phyloP scores from a whole-genome alignment of 2,329 filamentous ascomycete species.

The Trichoderma sp. region DNA sequence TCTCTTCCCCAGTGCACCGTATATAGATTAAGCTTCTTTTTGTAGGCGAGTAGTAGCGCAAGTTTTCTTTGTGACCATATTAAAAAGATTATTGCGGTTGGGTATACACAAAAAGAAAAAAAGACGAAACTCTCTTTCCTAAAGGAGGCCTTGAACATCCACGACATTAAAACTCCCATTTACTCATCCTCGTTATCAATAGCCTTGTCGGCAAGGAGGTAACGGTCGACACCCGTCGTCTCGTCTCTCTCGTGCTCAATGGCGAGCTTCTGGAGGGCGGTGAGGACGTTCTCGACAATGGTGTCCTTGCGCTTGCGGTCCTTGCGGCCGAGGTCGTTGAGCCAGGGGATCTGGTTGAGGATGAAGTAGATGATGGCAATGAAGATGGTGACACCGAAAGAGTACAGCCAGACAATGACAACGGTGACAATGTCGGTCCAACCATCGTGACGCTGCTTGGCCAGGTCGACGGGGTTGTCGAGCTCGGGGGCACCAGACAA shows the following conservation, averaged over 20 bases:
- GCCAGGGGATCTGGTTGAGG: conserved; percentile 75
- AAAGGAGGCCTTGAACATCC: conserved; percentile 7
- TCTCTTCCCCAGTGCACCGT: conserved; percentile 20
- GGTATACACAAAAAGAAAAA: background rate
- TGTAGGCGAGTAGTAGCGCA: conserved; percentile 6
- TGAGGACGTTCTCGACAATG: conserved; percentile 24
- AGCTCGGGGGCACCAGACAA: conserved; percentile 55
- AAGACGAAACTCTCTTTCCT: background rate
- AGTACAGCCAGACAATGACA: conserved; percentile 88
- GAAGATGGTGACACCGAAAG: conserved; percentile 84
- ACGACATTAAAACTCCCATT: conserved; percentile 19
- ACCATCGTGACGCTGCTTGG: conserved; percentile 31
- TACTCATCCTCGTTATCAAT: conserved; percentile 22
- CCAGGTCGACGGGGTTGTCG: conserved; percentile 17
- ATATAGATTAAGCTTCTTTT: background rate
- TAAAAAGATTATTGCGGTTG: conserved; percentile 7
- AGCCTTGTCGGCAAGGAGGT: conserved; percentile 20
- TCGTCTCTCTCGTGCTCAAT: conserved; percentile 22
- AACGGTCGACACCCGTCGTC: conserved; percentile 2
- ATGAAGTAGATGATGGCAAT: conserved; percentile 75
- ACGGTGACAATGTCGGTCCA: conserved; percentile 79
- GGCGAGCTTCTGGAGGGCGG: conserved; percentile 22
- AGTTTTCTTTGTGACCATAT: background rate
- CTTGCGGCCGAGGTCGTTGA: conserved; percentile 91
- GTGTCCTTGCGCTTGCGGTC: conserved; percentile 67